Percentiles rank a stretch among this genome's conserved stretches.
phyloP scores from a whole-genome alignment of 2,329 filamentous ascomycete species.

The Stagonosporopsis cucurbitacearum region DNA sequence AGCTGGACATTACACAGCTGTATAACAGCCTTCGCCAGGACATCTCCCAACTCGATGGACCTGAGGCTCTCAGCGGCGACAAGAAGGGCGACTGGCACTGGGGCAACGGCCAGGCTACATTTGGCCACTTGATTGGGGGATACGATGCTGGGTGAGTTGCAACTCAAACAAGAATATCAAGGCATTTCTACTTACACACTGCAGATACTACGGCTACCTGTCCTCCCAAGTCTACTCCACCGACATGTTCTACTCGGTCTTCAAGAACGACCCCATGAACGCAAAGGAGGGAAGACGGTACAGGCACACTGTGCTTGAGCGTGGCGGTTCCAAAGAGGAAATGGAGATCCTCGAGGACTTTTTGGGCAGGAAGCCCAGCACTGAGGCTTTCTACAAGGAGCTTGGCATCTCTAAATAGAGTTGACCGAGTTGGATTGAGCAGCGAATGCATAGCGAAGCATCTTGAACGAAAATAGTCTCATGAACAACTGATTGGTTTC shows the following conservation, averaged over 20 bases:
- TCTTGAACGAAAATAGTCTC: no score
- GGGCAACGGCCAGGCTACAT: slow-evolving; percentile 80
- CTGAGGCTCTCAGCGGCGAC: slow-evolving; percentile 65
- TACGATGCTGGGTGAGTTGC: slow-evolving; percentile 73
- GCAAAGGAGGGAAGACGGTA: slow-evolving; percentile 75
- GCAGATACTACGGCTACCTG: slow-evolving; percentile 69
- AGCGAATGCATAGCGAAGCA: neutral
- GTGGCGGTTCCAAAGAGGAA: slow-evolving; percentile 79
- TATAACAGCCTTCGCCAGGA: slow-evolving; percentile 77
- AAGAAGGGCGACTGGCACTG: slow-evolving; percentile 58
- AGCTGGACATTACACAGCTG: slow-evolving; percentile 67
- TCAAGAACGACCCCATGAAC: slow-evolving; percentile 81
- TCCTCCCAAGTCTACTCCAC: slow-evolving; percentile 79
- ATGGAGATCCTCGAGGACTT: slow-evolving; percentile 82
- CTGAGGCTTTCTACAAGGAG: slow-evolving; percentile 81
- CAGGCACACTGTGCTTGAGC: slow-evolving; percentile 78
- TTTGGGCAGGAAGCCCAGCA: slow-evolving; percentile 75
- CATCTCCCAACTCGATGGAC: slow-evolving; percentile 76
- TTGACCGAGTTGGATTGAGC: no score
- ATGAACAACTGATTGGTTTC: no score
- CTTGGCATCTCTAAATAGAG: slow-evolving; percentile 59
- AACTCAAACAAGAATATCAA: neutral
- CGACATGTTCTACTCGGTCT: slow-evolving; percentile 85
- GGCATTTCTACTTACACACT: slow-evolving; percentile 16
- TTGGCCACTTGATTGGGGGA: slow-evolving; percentile 82